Base-by-base conservation (phyloP, 1,284 basidiomycete genomes). In the Exsudoporus floridanus region DNA sequence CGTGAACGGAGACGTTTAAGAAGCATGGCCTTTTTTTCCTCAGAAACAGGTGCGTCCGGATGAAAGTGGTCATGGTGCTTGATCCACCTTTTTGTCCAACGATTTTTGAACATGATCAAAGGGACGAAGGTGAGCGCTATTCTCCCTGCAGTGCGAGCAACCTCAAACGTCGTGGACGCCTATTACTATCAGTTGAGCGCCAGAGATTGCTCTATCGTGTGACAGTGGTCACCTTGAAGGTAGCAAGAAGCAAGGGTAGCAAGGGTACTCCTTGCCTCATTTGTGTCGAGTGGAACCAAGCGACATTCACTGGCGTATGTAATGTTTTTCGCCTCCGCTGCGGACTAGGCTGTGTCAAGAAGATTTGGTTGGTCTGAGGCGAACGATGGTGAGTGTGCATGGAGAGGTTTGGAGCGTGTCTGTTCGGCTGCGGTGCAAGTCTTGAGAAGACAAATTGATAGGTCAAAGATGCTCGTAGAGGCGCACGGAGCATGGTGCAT, bases 51-150 rank as follows among this genome's bases (percentile, higher is more conserved):
- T 49, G 73, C 66, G n/a, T 78, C 78, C 34, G 62, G 54, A 57
- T 81, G 73, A 50, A 82, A 64, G 52, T 75, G 74, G 50, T 82
- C 77, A 21, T 80, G 76, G 34, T 69, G 71, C 50, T 77, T 74
- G 50, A 90, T 76, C 21, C 78, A 73, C 56, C 75, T 77, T 47
- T 71, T 74, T 3, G 79, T 73, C 58, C 76, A 79, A 49, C 75
- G 67, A 50, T 82, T 86, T 55, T 77, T 80, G 27, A 89, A 56
- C 33, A 86, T 65, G 45, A 89, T 62, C 30, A 88, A 62, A 34
- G 88, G 88, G 12, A 89, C 73, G 58, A 92, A 81, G 0, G 88
- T 90, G 42, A 92, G 74, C 0, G 81, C 82, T 51, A 92, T 76
- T 52, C 90, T 80, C 36, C 77, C 82, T 34, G 80, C 78, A 14